Base-by-base conservation (phyloP, 192 early-diverging fungal species). In the Phlyctochytrium arcticum region DNA sequence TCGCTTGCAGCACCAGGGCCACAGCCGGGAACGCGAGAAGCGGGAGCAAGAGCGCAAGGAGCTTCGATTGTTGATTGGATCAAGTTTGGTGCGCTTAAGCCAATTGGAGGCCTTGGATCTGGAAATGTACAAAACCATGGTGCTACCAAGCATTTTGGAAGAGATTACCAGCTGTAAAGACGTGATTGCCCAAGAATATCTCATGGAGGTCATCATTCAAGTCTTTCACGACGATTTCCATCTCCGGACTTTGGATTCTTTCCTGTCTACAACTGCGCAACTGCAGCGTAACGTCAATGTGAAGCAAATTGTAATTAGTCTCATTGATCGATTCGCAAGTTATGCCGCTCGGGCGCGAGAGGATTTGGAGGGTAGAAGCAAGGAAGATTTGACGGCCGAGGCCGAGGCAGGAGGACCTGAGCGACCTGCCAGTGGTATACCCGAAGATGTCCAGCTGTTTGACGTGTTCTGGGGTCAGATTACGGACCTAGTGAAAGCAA, bases 201-300 rank as follows among this genome's bases (percentile, higher is more conserved):
- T 99, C 31, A 97, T 99, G 95, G 98, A 99, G 72, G 95, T 94
- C 23, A 94, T 98, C 54, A 94, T 96, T 67, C 98, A 99, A 78
- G 89, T 91, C 9, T 99, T 99, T 63, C 92, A 86, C 36, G 98
- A 98, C 62, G 96, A 96, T 59, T 98, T 95, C 75, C 98, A 98
- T 61, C 71, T 99, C 34, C 84, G 90, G 32, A 93, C 93, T 3
- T 81, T 99, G 36, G 90, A 90, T 19, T 81, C 87, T 39, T 89
- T 97, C 62, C 80, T 99, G 48, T 87, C 90, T 5, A 93, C 93
- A 10, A 93, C 92, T 7, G 93, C 92, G 7, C 89, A 90, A 70
- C 77, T 99, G 23, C 87, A 94, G 29, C 91, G 89, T 8, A 88
- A 89, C 63, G 95, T 99, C 39, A 96, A 96, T 74, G 90, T 98